These are phyloP conservation scores for Podaxis pistillaris DNA, from an alignment of 768 basidiomycete species.

Conservation along the genomic window DNA sequence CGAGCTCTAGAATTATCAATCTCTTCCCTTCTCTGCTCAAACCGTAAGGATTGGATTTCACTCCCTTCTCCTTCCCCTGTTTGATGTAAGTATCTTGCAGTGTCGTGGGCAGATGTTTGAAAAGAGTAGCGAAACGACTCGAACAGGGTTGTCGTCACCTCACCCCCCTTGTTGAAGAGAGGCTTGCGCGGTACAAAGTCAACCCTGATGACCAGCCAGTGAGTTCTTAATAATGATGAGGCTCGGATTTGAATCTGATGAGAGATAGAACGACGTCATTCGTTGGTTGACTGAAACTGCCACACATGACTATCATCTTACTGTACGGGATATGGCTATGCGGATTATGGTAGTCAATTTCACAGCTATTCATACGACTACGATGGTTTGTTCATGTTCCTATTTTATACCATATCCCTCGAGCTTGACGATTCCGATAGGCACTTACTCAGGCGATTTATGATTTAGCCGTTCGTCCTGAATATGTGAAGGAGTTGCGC, in stretches of 20 bases:
- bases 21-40: slow-evolving; percentile 38
- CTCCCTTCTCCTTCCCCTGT: neutral
- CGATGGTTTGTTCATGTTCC: slow-evolving; percentile 27
- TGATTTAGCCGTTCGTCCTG: slow-evolving; percentile 33
- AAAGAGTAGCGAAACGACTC: slow-evolving; percentile 21
- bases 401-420: neutral
- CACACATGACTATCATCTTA: slow-evolving; percentile 23
- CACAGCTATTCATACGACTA: slow-evolving; percentile 40
- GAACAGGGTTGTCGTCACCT: slow-evolving; percentile 23
- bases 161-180: slow-evolving; percentile 16
- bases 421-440: slow-evolving; percentile 19
- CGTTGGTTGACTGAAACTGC: slow-evolving; percentile 39
- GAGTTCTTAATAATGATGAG: neutral
- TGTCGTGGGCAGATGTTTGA: slow-evolving; percentile 24
- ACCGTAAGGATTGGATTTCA: slow-evolving; percentile 32
- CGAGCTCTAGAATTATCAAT: slow-evolving; percentile 27
- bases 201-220: slow-evolving; percentile 15
- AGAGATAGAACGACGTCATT: slow-evolving; percentile 29
- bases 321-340: slow-evolving; percentile 23
- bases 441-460: slow-evolving; percentile 34
- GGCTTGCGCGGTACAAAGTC: slow-evolving; percentile 5
- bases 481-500: slow-evolving; percentile 33
- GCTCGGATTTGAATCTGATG: neutral
- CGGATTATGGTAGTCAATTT: slow-evolving; percentile 38
- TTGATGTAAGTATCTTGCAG: slow-evolving; percentile 4